Conservation (phyloP, 106 monocot species). For the Dioscorea alata region DNA sequence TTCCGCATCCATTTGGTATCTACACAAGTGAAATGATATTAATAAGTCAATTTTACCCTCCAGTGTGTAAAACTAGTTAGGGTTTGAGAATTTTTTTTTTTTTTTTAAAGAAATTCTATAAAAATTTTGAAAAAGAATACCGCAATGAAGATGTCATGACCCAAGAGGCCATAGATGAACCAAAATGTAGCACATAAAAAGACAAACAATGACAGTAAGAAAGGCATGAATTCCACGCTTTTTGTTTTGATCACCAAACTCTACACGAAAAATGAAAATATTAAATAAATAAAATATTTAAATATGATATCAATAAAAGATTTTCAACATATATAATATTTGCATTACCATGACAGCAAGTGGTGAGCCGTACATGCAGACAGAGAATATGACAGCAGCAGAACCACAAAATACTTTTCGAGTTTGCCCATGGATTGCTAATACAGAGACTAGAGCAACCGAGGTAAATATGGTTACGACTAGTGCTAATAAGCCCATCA, state of each 20-base stretch:
- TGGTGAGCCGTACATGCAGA: constrained; percentile 12
- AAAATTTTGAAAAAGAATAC: neutral
- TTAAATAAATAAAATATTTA: neutral
- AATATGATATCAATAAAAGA: neutral
- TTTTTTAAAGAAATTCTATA: neutral
- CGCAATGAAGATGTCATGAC: constrained; percentile 2
- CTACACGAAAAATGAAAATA: neutral
- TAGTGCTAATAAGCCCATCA: neutral
- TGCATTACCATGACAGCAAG: constrained; percentile 9
- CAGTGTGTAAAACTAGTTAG: neutral
- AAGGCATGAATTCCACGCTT: constrained; percentile 14
- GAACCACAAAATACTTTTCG: constrained; percentile 4
- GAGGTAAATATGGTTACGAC: neutral
- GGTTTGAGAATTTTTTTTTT: neutral
- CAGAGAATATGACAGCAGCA: constrained; percentile 1
- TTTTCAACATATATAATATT: neutral
- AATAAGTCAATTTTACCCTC: neutral
- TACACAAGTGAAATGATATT: neutral
- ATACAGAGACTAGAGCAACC: neutral
- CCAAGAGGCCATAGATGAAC: constrained; percentile 10
- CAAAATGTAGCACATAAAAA: constrained; percentile 6
- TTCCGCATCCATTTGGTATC: neutral
- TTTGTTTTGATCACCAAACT: constrained; percentile 2
- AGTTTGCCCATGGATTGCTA: neutral
- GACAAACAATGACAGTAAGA: constrained; percentile 9